Percentiles rank a stretch among this genome's conserved stretches.
Evolutionary conservation across 106 monocot genomes (phyloP).

Genomic region (Dioscorea dumetorum): DNA sequence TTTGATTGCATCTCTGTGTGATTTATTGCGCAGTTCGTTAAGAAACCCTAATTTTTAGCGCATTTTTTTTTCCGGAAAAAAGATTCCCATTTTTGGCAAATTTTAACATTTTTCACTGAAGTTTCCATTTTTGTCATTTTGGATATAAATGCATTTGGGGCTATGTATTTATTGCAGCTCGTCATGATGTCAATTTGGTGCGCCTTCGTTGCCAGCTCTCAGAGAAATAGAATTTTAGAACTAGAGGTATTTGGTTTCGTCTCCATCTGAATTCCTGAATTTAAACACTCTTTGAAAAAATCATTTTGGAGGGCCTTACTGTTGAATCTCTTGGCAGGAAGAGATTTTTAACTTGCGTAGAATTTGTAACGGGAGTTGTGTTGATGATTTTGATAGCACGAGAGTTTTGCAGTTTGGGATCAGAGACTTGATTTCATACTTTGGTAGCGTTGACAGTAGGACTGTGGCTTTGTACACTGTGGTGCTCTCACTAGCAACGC

Average conservation of each 20-base stretch:
- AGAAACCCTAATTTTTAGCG: too few species aligned
- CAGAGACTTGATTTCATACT: constrained; percentile 6
- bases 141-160: not conserved
- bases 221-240: constrained; percentile 37
- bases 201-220: constrained; percentile 32
- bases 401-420: constrained; percentile 19
- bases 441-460: constrained; percentile 29
- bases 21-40: too few species aligned
- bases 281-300: not conserved
- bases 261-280: not conserved
- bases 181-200: constrained; percentile 21
- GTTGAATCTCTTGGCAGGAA: constrained; percentile 30
- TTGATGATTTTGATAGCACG: not conserved
- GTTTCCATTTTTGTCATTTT: not conserved
- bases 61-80: too few species aligned
- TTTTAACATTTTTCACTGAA: too few species aligned
- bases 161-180: constrained; percentile 40
- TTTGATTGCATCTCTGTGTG: too few species aligned
- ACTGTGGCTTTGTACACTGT: constrained; percentile 39
- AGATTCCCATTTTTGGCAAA: too few species aligned
- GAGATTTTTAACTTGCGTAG: constrained; percentile 38
- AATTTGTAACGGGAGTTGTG: constrained; percentile 19
- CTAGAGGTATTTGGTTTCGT: constrained; percentile 37
- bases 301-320: not conserved
- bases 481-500: constrained; percentile 34